Percentiles rank a stretch among this genome's conserved stretches.
These are phyloP conservation scores for Cerrena zonata DNA, from an alignment of 1,284 basidiomycete species.

Conservation along the genomic window DNA sequence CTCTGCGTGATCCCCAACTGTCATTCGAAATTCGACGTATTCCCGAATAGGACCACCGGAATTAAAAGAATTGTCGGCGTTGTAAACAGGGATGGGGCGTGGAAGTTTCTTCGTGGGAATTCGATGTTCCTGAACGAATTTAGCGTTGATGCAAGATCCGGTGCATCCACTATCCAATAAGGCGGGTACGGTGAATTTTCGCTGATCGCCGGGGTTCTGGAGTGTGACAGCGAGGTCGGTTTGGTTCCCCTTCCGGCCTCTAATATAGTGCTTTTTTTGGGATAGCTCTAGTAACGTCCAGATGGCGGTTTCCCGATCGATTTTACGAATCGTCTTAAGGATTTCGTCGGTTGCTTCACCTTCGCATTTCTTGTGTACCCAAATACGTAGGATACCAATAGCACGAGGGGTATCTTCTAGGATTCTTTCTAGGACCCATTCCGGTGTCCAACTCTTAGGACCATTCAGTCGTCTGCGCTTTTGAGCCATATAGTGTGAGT, in stretches of 20 bases:
- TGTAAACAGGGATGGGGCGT: constrained; percentile 19
- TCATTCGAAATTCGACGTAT: constrained; percentile 4
- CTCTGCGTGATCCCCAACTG: constrained; percentile 7
- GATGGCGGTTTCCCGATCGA: neutral
- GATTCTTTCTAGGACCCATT: neutral
- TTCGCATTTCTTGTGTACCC: neutral
- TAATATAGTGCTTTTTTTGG: neutral
- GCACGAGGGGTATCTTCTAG: neutral
- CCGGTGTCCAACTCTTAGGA: neutral
- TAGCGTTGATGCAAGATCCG: constrained; percentile 16
- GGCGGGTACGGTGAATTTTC: neutral
- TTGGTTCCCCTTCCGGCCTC: neutral
- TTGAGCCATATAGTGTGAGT: no score
- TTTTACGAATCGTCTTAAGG: neutral
- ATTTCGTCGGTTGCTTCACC: neutral
- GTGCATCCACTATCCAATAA: constrained; percentile 22
- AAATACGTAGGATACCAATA: constrained; percentile 2
- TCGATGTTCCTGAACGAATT: constrained; percentile 14
- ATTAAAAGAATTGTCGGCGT: constrained; percentile 18
- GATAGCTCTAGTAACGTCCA: neutral
- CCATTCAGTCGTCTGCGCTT: no score
- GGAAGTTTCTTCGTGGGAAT: constrained; percentile 12
- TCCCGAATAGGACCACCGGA: constrained; percentile 14
- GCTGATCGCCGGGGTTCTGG: neutral
- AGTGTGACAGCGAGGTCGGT: neutral